phyloP scores from a whole-genome alignment of 306 rosid genomes.

The Acacia melanoxylon region DNA sequence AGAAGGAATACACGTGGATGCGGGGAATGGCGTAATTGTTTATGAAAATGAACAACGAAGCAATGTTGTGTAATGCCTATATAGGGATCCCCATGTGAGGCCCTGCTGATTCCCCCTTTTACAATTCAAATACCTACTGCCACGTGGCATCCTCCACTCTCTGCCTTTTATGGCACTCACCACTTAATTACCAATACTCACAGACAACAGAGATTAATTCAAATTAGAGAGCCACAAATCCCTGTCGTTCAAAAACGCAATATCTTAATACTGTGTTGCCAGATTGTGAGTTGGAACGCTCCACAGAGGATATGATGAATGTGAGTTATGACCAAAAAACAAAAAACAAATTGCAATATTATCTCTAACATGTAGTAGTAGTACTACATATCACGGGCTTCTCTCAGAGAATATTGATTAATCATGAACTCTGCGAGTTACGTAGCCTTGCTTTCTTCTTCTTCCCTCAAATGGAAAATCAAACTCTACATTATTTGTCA shows the following conservation, averaged over 20 bases:
- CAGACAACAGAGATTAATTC: too few relatives aligned
- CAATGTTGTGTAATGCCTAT: slow-evolving; percentile 5
- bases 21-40: not conserved
- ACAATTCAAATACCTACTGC: slow-evolving; percentile 18
- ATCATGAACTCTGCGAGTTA: not conserved
- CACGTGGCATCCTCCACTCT: slow-evolving; percentile 28
- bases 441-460: not conserved
- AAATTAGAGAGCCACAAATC: too few relatives aligned
- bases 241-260: not conserved
- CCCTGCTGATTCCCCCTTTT: slow-evolving; percentile 20
- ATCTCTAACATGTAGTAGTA: not conserved
- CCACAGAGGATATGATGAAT: too few relatives aligned
- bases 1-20: not conserved
- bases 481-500: not conserved
- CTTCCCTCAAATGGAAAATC: not conserved
- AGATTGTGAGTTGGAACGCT: too few relatives aligned
- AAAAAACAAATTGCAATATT: not conserved
- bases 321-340: too few relatives aligned
- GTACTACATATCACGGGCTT: too few relatives aligned
- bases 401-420: too few relatives aligned
- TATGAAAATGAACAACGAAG: slow-evolving; percentile 31
- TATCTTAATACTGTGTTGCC: too few relatives aligned
- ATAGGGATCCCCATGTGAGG: slow-evolving; percentile 40
- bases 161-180: not conserved
- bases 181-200: not conserved